Base-by-base conservation (phyloP, 2,329 filamentous ascomycete species). In the Trichoderma aggressivum region DNA sequence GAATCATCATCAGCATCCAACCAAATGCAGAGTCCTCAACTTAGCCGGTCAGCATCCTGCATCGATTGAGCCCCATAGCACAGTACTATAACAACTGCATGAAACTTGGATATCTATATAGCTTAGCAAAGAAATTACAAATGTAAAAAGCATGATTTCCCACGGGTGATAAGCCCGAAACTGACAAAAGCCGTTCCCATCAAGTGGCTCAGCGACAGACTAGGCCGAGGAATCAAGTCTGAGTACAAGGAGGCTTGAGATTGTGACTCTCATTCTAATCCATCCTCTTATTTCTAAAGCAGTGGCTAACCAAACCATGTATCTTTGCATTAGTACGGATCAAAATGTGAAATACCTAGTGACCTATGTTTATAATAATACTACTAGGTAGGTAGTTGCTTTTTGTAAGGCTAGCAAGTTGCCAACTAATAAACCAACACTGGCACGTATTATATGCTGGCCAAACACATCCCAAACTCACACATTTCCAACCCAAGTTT, bases 241-340 rank as follows among this genome's bases (percentile, higher is more conserved):
- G 1, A n/a, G 11, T n/a, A 6, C 43, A 50, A 21, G 43, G 18
- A 21, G n/a, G 11, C 43, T 21, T 50, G 18, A 11, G 10, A 50
- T 3, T 21, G n/a, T 21, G 43, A 11, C 43, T 12, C 0, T 6
- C 43, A 1, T 21, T 50, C 43, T 50, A 21, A 12, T 2, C 11
- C 1, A 47, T 47, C 1, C 1, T 21, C n/a, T 6, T 11, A 3
- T 47, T 2, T 4, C 4, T 11, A 0, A 21, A 2, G 2, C n/a
- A 21, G 18, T 47, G 1, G n/a, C 43, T 47, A 47, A 6, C 3
- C 5, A 11, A 11, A n/a, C 6, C 2, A 6, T 3, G 18, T 10
- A 47, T 21, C n/a, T 50, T n/a, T 21, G 5, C 10, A 21, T 12
- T 11, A 50, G 1, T 11, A 3, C 4, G 8, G 7, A 43, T 12